Percentiles rank a stretch among this genome's conserved stretches.
Conservation (phyloP, 1,284 basidiomycete species). For the Cryptococcus wingfieldii region DNA sequence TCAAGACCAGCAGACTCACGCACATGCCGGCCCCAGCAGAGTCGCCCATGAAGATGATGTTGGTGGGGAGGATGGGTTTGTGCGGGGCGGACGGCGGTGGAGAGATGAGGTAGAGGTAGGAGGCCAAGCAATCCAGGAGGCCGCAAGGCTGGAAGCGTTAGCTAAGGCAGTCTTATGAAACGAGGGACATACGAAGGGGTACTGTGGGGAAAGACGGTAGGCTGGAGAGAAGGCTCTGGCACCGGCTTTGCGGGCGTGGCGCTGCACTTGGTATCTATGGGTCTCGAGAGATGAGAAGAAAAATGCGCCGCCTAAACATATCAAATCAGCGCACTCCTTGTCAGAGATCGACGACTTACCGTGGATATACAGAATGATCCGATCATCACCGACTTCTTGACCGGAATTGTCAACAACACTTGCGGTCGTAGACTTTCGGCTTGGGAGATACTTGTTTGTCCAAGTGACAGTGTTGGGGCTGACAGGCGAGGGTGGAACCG, state of each 20-base stretch:
- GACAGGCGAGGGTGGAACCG: background rate
- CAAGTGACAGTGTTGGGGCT: conserved; percentile 3
- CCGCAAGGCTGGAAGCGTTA: conserved; percentile 48
- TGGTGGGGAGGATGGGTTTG: conserved; percentile 68
- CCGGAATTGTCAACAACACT: conserved; percentile 37
- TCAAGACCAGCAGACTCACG: conserved; percentile 76
- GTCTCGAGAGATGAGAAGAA: conserved; percentile 43
- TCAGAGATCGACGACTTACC: conserved; percentile 21
- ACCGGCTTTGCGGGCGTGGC: conserved; percentile 83
- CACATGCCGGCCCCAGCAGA: conserved; percentile 88
- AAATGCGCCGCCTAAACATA: conserved; percentile 41
- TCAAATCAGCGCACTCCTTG: background rate
- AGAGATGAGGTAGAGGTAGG: conserved; percentile 62
- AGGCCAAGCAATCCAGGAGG: conserved; percentile 47
- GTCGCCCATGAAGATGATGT: conserved; percentile 82
- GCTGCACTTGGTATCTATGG: conserved; percentile 69
- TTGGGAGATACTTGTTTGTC: conserved; percentile 16
- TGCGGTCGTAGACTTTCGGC: conserved; percentile 19
- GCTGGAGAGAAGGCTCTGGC: conserved; percentile 74
- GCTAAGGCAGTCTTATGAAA: background rate
- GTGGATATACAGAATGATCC: conserved; percentile 48
- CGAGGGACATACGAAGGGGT: conserved; percentile 77
- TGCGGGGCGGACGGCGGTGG: conserved; percentile 67
- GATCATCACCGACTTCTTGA: conserved; percentile 36
- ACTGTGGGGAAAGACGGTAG: conserved; percentile 85